Conservation (phyloP, 768 basidiomycete genomes). For the Obba rivulosa region DNA sequence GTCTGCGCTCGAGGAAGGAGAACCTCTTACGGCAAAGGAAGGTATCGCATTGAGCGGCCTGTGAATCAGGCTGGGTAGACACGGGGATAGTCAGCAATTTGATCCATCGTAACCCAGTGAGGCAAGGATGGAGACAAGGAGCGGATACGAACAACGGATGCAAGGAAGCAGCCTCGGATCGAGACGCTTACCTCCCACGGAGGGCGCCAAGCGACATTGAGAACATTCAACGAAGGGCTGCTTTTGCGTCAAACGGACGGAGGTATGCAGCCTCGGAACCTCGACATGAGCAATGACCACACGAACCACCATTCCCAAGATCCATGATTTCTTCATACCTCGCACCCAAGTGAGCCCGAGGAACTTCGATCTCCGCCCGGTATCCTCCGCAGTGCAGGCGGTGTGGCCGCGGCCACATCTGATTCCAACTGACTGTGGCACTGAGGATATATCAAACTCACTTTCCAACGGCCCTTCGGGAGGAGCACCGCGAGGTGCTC, state of each 20-base stretch:
- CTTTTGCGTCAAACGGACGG: too few relatives aligned
- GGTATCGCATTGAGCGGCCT: slow-evolving; percentile 64
- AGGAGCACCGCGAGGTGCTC: slow-evolving; percentile 78
- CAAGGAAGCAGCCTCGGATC: background rate
- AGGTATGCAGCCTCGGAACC: slow-evolving; percentile 1
- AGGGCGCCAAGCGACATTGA: too few relatives aligned
- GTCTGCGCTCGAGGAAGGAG: slow-evolving; percentile 67
- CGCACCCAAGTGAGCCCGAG: too few relatives aligned
- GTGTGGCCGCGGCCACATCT: too few relatives aligned
- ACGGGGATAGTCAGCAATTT: slow-evolving; percentile 20
- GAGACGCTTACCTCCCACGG: slow-evolving; percentile 10
- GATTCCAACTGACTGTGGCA: background rate
- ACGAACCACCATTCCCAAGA: too few relatives aligned
- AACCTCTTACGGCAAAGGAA: slow-evolving; percentile 64
- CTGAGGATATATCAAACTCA: slow-evolving; percentile 6
- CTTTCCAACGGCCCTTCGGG: slow-evolving; percentile 71
- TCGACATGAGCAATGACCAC: too few relatives aligned
- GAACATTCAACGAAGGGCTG: too few relatives aligned
- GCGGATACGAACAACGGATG: background rate
- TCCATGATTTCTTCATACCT: too few relatives aligned
- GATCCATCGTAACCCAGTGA: background rate
- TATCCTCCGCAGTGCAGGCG: too few relatives aligned
- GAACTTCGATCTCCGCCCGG: too few relatives aligned
- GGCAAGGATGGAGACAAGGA: background rate
- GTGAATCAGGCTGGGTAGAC: slow-evolving; percentile 48